A percentile compares a stretch with the other conserved stretches of the same genome.
Evolutionary conservation across 2,329 filamentous ascomycete genomes (phyloP).

Genomic region (Trichoderma guizhouense): DNA sequence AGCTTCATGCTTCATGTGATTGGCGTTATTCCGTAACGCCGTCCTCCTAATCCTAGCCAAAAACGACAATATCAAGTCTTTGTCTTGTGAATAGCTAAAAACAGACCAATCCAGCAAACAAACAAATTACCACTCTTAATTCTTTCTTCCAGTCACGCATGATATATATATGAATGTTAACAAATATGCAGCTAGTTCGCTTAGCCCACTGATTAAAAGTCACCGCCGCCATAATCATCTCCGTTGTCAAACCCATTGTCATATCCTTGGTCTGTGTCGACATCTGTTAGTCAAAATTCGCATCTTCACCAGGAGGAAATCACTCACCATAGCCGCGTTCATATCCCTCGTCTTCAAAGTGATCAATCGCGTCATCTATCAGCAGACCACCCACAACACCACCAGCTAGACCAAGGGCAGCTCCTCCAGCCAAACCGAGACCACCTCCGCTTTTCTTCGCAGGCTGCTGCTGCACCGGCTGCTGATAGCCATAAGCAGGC

Average conservation of each 20-base stretch:
- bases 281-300: not conserved
- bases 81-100: not conserved
- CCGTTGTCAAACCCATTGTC: constrained; percentile 25
- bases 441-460: constrained; percentile 41
- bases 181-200: not conserved
- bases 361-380: constrained; percentile 64
- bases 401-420: constrained; percentile 75
- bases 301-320: not conserved
- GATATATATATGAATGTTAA: not conserved
- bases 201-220: constrained; percentile 15
- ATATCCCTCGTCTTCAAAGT: constrained; percentile 57
- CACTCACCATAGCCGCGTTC: constrained; percentile 42
- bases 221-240: constrained; percentile 13
- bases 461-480: constrained; percentile 29
- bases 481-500: constrained; percentile 29
- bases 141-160: not conserved
- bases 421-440: constrained; percentile 69
- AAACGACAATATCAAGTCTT: not conserved
- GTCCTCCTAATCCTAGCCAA: constrained; percentile 1
- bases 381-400: constrained; percentile 76
- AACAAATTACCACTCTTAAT: not conserved
- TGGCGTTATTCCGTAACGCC: constrained; percentile 7
- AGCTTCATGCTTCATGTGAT: not conserved
- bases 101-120: not conserved
- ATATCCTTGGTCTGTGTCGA: constrained; percentile 28